A percentile compares a stretch with the other conserved stretches of the same genome.
Evolutionary conservation across 768 basidiomycete species (phyloP).

Genomic region (Postia placenta): DNA sequence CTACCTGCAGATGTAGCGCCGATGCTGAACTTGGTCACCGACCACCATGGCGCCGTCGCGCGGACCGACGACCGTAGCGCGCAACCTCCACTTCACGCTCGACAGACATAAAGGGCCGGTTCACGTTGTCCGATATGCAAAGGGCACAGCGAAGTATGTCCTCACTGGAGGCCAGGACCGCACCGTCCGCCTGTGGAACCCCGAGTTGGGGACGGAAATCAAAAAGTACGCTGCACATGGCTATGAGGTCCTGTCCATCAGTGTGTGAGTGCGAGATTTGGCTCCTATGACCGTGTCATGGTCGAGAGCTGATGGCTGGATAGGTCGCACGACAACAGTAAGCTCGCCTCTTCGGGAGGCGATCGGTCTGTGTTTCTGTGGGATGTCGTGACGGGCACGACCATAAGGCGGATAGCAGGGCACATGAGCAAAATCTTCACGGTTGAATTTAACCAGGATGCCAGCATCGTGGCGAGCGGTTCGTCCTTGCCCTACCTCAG

Average conservation of each 20-base stretch:
- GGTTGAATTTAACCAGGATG: slow-evolving; percentile 87
- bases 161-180: slow-evolving; percentile 94
- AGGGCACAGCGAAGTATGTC: slow-evolving; percentile 81
- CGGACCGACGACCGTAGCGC: slow-evolving; percentile 42
- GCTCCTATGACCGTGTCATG: neutral
- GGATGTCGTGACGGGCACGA: slow-evolving; percentile 89
- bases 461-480: slow-evolving; percentile 87
- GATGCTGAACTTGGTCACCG: too few species aligned
- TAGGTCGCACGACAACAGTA: slow-evolving; percentile 89
- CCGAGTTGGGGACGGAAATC: slow-evolving; percentile 79
- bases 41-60: slow-evolving; percentile 29
- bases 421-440: slow-evolving; percentile 88
- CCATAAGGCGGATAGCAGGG: slow-evolving; percentile 76
- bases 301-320: neutral
- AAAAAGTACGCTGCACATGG: slow-evolving; percentile 89
- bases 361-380: slow-evolving; percentile 91
- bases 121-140: slow-evolving; percentile 88
- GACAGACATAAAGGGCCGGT: slow-evolving; percentile 75
- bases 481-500: slow-evolving; percentile 17
- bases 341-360: slow-evolving; percentile 90
- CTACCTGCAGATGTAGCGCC: too few species aligned
- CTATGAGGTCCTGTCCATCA: slow-evolving; percentile 88
- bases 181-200: slow-evolving; percentile 88
- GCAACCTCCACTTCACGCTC: slow-evolving; percentile 59
- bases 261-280: slow-evolving; percentile 57